phyloP scores from a whole-genome alignment of 2,329 filamentous ascomycete species.

The Fusarium austroafricanum region DNA sequence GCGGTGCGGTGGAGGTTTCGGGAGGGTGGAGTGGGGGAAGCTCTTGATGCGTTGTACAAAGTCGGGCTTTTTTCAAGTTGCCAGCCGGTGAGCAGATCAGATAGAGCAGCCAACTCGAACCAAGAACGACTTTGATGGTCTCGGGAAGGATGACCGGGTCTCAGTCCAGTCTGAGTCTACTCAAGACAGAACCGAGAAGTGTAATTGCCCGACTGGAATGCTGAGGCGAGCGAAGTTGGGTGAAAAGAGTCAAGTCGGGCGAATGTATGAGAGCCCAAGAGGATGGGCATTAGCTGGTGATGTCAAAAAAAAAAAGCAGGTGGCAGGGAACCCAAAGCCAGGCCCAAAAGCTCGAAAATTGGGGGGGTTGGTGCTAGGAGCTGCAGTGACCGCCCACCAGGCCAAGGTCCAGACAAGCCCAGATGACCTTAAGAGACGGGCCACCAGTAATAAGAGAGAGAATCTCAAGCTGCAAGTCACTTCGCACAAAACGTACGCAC shows the following conservation, averaged over 20 bases:
- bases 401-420: constrained; percentile 28
- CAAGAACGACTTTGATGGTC: constrained; percentile 20
- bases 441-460: constrained; percentile 24
- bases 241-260: constrained; percentile 18
- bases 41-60: constrained; percentile 39
- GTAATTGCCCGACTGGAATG: constrained; percentile 39
- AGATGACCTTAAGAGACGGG: constrained; percentile 20
- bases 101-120: constrained; percentile 6
- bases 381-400: constrained; percentile 34
- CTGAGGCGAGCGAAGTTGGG: constrained; percentile 21
- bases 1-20: constrained; percentile 33
- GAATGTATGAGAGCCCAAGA: constrained; percentile 32
- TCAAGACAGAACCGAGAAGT: constrained; percentile 30
- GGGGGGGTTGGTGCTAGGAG: constrained; percentile 35
- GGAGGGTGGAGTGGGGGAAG: constrained; percentile 39
- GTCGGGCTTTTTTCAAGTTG: constrained; percentile 21
- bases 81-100: constrained; percentile 10
- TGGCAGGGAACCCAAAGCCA: constrained; percentile 46
- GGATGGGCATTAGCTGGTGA: constrained; percentile 43
- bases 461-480: constrained; percentile 24
- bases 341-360: constrained; percentile 37
- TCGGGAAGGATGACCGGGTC: constrained; percentile 31
- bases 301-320: constrained; percentile 50
- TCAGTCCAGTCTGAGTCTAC: constrained; percentile 34
- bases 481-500: constrained; percentile 29